Base-by-base conservation (phyloP, 305 asterid species). In the Ajuga reptans region DNA sequence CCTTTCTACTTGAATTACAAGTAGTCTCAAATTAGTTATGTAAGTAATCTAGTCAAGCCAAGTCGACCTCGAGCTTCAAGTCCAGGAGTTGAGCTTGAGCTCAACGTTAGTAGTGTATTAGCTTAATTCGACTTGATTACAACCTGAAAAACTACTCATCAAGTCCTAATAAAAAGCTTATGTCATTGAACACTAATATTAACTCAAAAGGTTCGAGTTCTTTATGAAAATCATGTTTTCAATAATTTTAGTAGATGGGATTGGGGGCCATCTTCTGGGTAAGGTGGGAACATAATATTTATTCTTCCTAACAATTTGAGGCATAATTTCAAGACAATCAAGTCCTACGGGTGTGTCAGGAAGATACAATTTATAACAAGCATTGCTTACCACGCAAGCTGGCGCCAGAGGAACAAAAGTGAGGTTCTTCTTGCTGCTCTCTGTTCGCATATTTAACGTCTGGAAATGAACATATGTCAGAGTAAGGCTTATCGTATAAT, bases 361-460 rank as follows among this genome's bases (percentile, higher is more conserved):
- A 36, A n/a, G 52, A 71, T 24, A 9, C n/a, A 47, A 17, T 10
- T 12, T 10, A 18, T 36, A 49, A 42, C 31, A 58, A 72, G 70
- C 52, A 64, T 62, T 70, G 66, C 93, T 81, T 80, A 93, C 99
- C 90, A 91, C 91, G 74, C 99, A 91, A 64, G 99, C 98, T 46
- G 99, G 98, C 34, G 98, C 96, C 74, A 94, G 68, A 54, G 98
- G 99, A 75, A 94, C 91, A 61, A 94, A 94, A 9, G 84, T 81
- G 64, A 94, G 98, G 80, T 72, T 83, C 67, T 80, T 86, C 82
- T 85, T 82, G 70, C 76, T 86, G 69, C 76, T 79, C 47, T 91
- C 99, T 16, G 88, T 68, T 76, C 85, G 87, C 75, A 85, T 79
- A 73, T 88, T 86, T 75, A 91, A 75, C 1, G 87, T 91, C 98